Percentiles rank a stretch among this genome's conserved stretches.
phyloP scores from a whole-genome alignment of 2,329 filamentous ascomycete genomes.

The Colletotrichum limetticola region DNA sequence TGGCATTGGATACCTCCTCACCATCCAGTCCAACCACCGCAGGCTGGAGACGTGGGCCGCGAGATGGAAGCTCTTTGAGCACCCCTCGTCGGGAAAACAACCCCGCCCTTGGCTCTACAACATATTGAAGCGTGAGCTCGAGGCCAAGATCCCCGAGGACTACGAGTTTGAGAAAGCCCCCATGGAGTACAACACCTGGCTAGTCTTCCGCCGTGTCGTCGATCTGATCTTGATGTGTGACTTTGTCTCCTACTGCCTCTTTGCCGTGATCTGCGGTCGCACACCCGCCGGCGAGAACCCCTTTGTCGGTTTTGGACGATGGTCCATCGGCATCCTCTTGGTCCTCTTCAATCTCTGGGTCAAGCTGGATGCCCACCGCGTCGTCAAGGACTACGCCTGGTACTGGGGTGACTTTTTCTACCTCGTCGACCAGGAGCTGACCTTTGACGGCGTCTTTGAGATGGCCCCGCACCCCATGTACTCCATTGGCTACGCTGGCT shows the following conservation, averaged over 20 bases:
- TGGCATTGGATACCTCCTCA: slow-evolving; percentile 90
- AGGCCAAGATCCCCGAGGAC: slow-evolving; percentile 93
- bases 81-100: slow-evolving; percentile 83
- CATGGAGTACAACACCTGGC: slow-evolving; percentile 99
- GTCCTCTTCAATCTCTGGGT: slow-evolving; percentile 98
- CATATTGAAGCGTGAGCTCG: slow-evolving; percentile 87
- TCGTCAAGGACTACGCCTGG: slow-evolving; percentile 99
- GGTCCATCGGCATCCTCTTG: slow-evolving; percentile 80
- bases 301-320: slow-evolving; percentile 77
- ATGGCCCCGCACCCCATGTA: slow-evolving; percentile 99
- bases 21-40: slow-evolving; percentile 89
- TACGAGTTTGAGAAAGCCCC: slow-evolving; percentile 94
- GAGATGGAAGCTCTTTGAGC: slow-evolving; percentile 86
- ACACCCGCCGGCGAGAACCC: slow-evolving; percentile 78
- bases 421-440: slow-evolving; percentile 96
- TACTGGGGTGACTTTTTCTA: slow-evolving; percentile 99
- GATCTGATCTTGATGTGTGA: slow-evolving; percentile 99
- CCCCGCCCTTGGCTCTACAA: slow-evolving; percentile 85
- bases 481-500: slow-evolving; percentile 96
- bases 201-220: slow-evolving; percentile 93
- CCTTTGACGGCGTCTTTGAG: slow-evolving; percentile 98
- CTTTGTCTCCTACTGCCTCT: slow-evolving; percentile 96
- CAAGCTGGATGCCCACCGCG: slow-evolving; percentile 95
- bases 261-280: slow-evolving; percentile 88
- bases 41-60: slow-evolving; percentile 89